Base-by-base conservation (phyloP, 176 grass and related monocot species). In the Calamus simplicifolius region DNA sequence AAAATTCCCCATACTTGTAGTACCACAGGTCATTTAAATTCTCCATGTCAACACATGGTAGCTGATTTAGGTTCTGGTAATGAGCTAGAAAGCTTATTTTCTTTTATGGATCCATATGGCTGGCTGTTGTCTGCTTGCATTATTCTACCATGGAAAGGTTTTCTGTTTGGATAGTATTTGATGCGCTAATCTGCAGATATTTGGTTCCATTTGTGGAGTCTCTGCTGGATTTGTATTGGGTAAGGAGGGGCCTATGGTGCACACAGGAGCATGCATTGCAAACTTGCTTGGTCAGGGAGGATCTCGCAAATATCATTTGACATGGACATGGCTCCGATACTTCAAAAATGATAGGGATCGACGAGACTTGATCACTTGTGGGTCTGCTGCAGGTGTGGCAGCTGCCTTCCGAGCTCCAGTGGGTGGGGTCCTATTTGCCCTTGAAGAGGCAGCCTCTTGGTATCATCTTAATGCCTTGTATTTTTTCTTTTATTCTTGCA, bases 171-270 rank as follows among this genome's bases (percentile, higher is more conserved):
- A 17, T 48, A 0, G 16, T 49, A 30, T 14, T 19, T 30, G n/a
- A 18, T 49, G 14, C 21, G 14, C 57, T 18, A n/a, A 69, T 10
- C 48, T 75, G 66, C 67, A 89, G 81, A 89, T 89, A 50, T 16
- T 89, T 55, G 86, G 86, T 5, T 89, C 86, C 0, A 70, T 89
- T 56, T 29, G 83, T 13, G 86, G 86, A 5, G 86, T 81, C 19
- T 75, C 86, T 28, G 86, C 86, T 1, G 86, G 86, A 19, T 85
- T 89, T 75, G 74, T 89, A 57, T 26, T 89, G 58, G 86, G 86
- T 19, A 85, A 85, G 50, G 81, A 89, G 66, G 86, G 86, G 5
- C 86, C 86, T 26, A 89, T 89, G 86, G 81, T 89, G 49, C 81
- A 89, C 52, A 89, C 77, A 12, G 86, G 86, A 4, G 70, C 86